phyloP scores from a whole-genome alignment of 306 rosid species.

The Rosa persica region DNA sequence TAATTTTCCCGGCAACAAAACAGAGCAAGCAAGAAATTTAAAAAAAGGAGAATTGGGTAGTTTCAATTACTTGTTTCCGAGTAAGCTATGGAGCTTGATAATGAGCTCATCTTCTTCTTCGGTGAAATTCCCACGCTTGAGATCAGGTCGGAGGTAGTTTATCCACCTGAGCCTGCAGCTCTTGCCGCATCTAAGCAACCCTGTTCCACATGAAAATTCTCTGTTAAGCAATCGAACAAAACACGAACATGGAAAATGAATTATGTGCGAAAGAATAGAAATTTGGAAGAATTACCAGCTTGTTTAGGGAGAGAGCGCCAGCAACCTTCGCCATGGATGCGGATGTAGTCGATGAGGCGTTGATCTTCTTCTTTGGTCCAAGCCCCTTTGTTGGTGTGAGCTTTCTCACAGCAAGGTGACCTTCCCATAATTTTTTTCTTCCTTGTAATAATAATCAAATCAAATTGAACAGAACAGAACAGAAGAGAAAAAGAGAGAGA shows the following conservation, averaged over 20 bases:
- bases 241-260: background rate
- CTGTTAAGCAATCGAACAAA: background rate
- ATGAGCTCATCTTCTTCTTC: slow-evolving; percentile 66
- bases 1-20: background rate
- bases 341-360: slow-evolving; percentile 64
- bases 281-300: slow-evolving; percentile 43
- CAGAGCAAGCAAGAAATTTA: background rate
- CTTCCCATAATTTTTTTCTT: slow-evolving; percentile 43
- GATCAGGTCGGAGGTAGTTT: slow-evolving; percentile 74
- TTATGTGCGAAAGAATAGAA: background rate
- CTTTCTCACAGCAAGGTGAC: slow-evolving; percentile 76
- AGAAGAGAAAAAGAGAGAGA: background rate
- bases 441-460: background rate
- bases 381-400: slow-evolving; percentile 72
- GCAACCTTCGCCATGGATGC: slow-evolving; percentile 71
- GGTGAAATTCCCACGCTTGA: slow-evolving; percentile 73
- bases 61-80: slow-evolving; percentile 56
- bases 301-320: slow-evolving; percentile 80
- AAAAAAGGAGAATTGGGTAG: background rate
- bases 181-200: slow-evolving; percentile 72
- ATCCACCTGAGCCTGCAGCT: slow-evolving; percentile 75
- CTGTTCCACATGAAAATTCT: slow-evolving; percentile 15
- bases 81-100: slow-evolving; percentile 62
- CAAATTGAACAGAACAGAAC: background rate
- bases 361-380: slow-evolving; percentile 84